Evolutionary conservation across 2,329 filamentous ascomycete genomes (phyloP), one percentile per base, ranked within the genome.

Genomic region (Phialophora tarda): DNA sequence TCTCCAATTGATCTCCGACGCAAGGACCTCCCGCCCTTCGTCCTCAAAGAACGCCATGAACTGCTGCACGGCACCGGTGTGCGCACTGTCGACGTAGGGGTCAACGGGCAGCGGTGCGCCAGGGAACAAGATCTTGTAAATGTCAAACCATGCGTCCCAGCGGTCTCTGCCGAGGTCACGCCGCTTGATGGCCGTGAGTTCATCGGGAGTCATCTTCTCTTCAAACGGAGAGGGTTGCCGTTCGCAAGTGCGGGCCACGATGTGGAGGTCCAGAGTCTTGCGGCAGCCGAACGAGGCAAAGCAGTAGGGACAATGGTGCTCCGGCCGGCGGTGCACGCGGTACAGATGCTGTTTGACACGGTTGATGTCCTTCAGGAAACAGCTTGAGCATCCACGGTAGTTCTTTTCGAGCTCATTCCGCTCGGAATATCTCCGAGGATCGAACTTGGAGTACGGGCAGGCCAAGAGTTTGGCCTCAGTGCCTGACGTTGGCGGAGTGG

Each of bases 371-470:
- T 11, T 56, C 21, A 65, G 24, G 58, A 50, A 59, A 24, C 56
- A 62, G 7, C 38, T 57, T 4, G 61, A 60, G 44, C 65, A 68
- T 3, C 50, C 30, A 12, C 65, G 65, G 55, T 65, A 68, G 2
- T 62, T 55, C 32, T 56, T 55, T 41, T 62, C 62, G 12, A 14
- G 8, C 23, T 30, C 38, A 57, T 67, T 67, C 28, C 54, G 61
- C 28, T 64, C 41, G n/a, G 62, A 65, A 57, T 59, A 64, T 28
- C 56, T 54, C 12, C 38, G 21, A 6, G 62, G 65, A 23, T 69
- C 55, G 34, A 44, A 62, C 62, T 67, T 67, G 14, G 65, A 28
- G 77, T 53, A 64, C 78, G 80, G 23, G 77, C 72, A 32, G 78
- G 60, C 17, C 77, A 67, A 63, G 77, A 79, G 64, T 32, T 14